These are phyloP conservation scores for Medakamo hakoo DNA, from an alignment of 139 green algal genomes.

Conservation along the genomic window DNA sequence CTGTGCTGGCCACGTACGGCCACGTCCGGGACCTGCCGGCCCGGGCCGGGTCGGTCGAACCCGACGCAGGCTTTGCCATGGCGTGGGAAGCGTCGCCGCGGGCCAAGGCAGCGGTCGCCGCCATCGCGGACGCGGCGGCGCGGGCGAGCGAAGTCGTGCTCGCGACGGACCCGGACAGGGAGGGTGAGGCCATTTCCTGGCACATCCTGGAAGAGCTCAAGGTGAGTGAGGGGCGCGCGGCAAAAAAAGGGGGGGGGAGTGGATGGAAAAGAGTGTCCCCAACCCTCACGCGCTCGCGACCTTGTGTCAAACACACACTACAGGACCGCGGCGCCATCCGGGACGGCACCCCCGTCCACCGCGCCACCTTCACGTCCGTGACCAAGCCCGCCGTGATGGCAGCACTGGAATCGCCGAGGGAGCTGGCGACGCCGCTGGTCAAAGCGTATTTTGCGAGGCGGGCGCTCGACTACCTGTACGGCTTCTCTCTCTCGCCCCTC, in stretches of 20 bases:
- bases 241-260: too few relatives aligned
- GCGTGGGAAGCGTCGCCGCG: slow-evolving; percentile 21
- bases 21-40: slow-evolving; percentile 72
- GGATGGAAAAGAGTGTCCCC: too few relatives aligned
- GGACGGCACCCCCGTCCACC: slow-evolving; percentile 11
- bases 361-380: slow-evolving; percentile 67
- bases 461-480: slow-evolving; percentile 85
- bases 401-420: slow-evolving; percentile 42
- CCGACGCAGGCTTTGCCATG: slow-evolving; percentile 33
- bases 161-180: slow-evolving; percentile 86
- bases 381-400: slow-evolving; percentile 52
- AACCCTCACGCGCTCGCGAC: too few relatives aligned
- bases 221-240: too few relatives aligned
- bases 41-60: slow-evolving; percentile 41
- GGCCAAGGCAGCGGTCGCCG: slow-evolving; percentile 12
- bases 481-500: slow-evolving; percentile 72
- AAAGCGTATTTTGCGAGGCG: slow-evolving; percentile 76
- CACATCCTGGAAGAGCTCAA: slow-evolving; percentile 67
- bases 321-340: slow-evolving; percentile 9
- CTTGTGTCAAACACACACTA: slow-evolving; percentile 2
- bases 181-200: slow-evolving; percentile 94
- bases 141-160: slow-evolving; percentile 43
- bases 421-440: slow-evolving; percentile 51
- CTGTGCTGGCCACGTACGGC: slow-evolving; percentile 58
- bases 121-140: slow-evolving; percentile 15